Evolutionary conservation across 345 rosid species (phyloP).

Genomic region (Populus euphratica): DNA sequence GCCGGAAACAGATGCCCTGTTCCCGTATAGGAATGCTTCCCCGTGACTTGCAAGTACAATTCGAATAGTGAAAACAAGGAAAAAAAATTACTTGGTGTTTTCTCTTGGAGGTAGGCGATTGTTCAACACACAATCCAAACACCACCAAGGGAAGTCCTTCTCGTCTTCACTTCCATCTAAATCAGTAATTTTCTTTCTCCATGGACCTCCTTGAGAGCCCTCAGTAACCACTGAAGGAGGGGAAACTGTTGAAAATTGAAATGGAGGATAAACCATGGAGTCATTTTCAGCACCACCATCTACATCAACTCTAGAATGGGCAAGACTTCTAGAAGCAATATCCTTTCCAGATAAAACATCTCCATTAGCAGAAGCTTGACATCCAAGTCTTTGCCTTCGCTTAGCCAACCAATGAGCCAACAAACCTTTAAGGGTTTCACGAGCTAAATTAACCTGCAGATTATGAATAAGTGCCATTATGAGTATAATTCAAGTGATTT

Average conservation of each 20-base stretch:
- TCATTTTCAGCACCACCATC: conserved; percentile 74
- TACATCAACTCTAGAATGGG: conserved; percentile 60
- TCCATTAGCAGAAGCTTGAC: conserved; percentile 69
- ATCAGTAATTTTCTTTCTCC: conserved; percentile 94
- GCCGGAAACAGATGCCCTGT: neutral
- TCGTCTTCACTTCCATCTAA: conserved; percentile 91
- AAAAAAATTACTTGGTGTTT: conserved; percentile 63
- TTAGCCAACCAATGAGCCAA: conserved; percentile 82
- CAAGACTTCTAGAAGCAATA: conserved; percentile 43
- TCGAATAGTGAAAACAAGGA: neutral
- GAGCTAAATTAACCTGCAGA: conserved; percentile 86
- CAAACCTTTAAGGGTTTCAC: conserved; percentile 95
- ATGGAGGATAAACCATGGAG: conserved; percentile 82
- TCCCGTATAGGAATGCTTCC: neutral
- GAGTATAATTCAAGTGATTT: neutral
- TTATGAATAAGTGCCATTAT: conserved; percentile 13
- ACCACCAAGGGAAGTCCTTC: conserved; percentile 95
- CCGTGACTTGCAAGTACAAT: neutral
- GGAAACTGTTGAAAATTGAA: conserved; percentile 70
- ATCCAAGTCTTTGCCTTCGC: conserved; percentile 68
- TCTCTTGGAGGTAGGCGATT: conserved; percentile 92
- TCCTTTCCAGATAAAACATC: conserved; percentile 68
- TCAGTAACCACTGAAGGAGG: conserved; percentile 95
- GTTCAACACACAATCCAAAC: conserved; percentile 82
- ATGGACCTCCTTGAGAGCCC: conserved; percentile 95